Evolutionary conservation across 176 grass and related monocot genomes (phyloP).

Genomic region (Bolboschoenus planiculmis): DNA sequence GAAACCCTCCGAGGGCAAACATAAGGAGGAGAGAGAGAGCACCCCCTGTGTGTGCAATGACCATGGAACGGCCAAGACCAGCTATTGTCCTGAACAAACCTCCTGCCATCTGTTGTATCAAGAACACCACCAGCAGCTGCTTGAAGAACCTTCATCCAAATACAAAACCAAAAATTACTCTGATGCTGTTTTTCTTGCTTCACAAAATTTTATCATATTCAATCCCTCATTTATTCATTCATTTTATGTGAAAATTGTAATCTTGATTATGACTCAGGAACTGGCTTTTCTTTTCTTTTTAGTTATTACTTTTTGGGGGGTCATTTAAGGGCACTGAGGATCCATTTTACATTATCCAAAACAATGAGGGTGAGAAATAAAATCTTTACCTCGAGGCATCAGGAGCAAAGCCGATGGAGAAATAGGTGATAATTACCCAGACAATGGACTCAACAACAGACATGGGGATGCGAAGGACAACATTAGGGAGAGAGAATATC

Average conservation of each 20-base stretch:
- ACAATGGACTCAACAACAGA: slow-evolving; percentile 76
- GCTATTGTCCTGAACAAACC: slow-evolving; percentile 81
- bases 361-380: background rate
- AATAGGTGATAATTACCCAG: slow-evolving; percentile 84
- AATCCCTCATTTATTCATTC: background rate
- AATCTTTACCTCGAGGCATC: slow-evolving; percentile 70
- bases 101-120: slow-evolving; percentile 90
- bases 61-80: slow-evolving; percentile 83
- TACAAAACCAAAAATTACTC: slow-evolving; percentile 14
- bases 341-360: background rate
- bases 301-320: background rate
- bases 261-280: background rate
- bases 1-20: slow-evolving; percentile 91
- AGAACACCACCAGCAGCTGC: slow-evolving; percentile 82
- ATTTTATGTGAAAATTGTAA: background rate
- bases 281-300: background rate
- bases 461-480: slow-evolving; percentile 70
- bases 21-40: slow-evolving; percentile 76
- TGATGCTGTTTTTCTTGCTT: background rate
- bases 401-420: slow-evolving; percentile 75
- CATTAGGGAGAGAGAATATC: slow-evolving; percentile 75
- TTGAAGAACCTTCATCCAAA: slow-evolving; percentile 84
- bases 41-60: slow-evolving; percentile 86
- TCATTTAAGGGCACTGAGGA: background rate
- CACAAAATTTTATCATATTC: background rate